Evolutionary conservation across 2,329 filamentous ascomycete species (phyloP).

Genomic region (Harringtonia lauricola): DNA sequence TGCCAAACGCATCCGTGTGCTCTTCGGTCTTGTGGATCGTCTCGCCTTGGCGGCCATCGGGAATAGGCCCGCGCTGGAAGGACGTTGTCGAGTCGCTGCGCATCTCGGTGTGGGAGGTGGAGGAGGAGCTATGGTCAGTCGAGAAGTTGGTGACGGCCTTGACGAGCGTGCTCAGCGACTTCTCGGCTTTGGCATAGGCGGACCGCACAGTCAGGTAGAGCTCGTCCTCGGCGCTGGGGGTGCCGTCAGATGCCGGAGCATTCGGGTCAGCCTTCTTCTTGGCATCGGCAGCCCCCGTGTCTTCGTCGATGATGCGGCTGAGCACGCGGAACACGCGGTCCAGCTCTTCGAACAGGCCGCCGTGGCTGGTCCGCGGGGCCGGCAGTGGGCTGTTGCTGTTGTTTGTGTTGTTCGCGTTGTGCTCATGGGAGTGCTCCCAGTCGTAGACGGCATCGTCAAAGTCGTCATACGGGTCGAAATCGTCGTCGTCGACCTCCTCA

Average conservation of each 20-base stretch:
- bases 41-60: slow-evolving; percentile 7
- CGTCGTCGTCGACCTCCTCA: neutral
- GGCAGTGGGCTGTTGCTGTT: neutral
- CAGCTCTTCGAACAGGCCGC: slow-evolving; percentile 12
- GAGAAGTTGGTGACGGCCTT: slow-evolving; percentile 18
- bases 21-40: slow-evolving; percentile 27
- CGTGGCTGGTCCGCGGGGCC: neutral
- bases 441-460: neutral
- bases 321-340: slow-evolving; percentile 12
- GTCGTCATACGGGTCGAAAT: neutral
- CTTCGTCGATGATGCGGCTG: slow-evolving; percentile 12
- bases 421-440: neutral
- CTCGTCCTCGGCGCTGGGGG: slow-evolving; percentile 25
- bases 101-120: neutral
- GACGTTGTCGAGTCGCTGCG: neutral
- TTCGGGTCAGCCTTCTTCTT: slow-evolving; percentile 8
- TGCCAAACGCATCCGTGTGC: slow-evolving; percentile 30
- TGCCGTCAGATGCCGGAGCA: slow-evolving; percentile 15
- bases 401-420: neutral
- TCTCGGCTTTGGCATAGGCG: slow-evolving; percentile 23
- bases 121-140: neutral
- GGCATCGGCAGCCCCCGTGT: slow-evolving; percentile 1
- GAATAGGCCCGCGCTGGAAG: neutral
- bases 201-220: slow-evolving; percentile 27
- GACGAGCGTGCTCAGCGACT: slow-evolving; percentile 29